Evolutionary conservation across 305 asterid species (phyloP).

Genomic region (Fraxinus baroniana): DNA sequence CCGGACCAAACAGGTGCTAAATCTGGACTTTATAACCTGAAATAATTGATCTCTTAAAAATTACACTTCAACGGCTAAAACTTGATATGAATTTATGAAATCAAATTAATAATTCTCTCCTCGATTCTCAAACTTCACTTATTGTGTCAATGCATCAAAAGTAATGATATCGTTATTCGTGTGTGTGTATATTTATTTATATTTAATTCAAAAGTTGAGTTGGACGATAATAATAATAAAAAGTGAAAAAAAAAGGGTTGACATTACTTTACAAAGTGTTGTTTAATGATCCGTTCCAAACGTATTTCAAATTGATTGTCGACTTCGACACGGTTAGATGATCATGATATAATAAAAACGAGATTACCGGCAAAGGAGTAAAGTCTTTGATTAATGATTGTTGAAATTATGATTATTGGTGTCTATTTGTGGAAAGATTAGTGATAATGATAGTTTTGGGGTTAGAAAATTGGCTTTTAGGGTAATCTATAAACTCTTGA

Average conservation of each 20-base stretch:
- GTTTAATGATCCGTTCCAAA: background rate
- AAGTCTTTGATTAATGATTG: conserved; percentile 23
- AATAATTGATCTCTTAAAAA: background rate
- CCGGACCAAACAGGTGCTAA: no score
- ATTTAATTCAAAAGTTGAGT: no score
- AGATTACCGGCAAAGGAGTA: background rate
- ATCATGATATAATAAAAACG: no score
- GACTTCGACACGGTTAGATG: background rate
- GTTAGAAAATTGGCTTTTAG: conserved; percentile 26
- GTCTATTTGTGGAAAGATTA: conserved; percentile 46
- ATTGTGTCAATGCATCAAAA: background rate
- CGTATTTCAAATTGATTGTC: no score
- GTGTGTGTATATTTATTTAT: no score
- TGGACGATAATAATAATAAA: no score
- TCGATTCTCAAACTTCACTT: background rate
- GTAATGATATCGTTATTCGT: background rate
- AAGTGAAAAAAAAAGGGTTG: background rate
- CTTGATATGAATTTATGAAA: background rate
- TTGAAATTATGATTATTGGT: conserved; percentile 28
- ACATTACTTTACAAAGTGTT: background rate
- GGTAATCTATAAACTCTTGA: conserved; percentile 24
- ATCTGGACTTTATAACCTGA: background rate
- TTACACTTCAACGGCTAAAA: background rate
- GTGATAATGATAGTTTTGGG: conserved; percentile 56
- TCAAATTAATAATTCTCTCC: background rate